Evolutionary conservation across 306 rosid species (phyloP).

Genomic region (Inga laurina): DNA sequence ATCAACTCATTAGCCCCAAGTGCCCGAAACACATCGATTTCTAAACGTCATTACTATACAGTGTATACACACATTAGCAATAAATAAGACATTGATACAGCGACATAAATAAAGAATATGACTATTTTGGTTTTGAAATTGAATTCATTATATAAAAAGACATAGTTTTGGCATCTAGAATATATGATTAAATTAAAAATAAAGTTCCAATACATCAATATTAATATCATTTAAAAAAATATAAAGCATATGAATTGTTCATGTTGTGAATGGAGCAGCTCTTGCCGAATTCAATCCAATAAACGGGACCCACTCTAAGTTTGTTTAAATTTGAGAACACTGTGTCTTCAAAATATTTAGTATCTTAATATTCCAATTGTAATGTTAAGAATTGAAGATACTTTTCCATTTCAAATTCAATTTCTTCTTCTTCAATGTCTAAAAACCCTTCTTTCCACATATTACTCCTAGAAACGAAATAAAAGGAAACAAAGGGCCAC

Average conservation of each 20-base stretch:
- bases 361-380: not conserved
- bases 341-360: not conserved
- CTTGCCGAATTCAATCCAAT: not conserved
- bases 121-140: not conserved
- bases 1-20: conserved; percentile 1
- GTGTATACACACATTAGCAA: not conserved
- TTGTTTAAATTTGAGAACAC: not conserved
- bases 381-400: not conserved
- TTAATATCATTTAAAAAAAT: no score
- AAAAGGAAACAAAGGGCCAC: not conserved
- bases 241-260: not conserved
- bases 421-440: not conserved
- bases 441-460: not conserved
- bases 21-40: not conserved
- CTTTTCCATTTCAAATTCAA: not conserved
- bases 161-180: not conserved
- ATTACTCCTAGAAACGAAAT: not conserved
- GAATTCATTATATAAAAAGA: not conserved
- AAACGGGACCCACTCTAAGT: not conserved
- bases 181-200: not conserved
- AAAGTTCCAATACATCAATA: not conserved
- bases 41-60: not conserved
- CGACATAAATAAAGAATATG: not conserved
- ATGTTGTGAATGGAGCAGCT: not conserved
- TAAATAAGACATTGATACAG: not conserved